Evolutionary conservation across 2,329 filamentous ascomycete species (phyloP), one percentile per base, ranked within the genome.

Genomic region (Mariannaea sp.): DNA sequence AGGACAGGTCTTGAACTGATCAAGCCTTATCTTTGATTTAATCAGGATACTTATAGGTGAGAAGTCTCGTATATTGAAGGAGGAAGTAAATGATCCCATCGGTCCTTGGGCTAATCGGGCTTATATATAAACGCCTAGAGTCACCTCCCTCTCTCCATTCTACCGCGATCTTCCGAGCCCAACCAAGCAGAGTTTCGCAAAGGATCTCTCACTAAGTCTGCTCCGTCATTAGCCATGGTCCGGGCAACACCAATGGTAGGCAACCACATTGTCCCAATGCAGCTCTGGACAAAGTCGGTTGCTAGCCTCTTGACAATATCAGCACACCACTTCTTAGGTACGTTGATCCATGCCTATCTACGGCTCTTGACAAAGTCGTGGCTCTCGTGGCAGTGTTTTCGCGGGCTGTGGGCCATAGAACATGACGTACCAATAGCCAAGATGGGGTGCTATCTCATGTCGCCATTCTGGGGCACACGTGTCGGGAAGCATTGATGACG

Each of bases 261-360:
- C 55, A 55, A 60, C 57, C 66, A 70, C 68, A 67, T 70, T 12
- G 29, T 52, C 3, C 55, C 33, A 30, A 44, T 62, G 64, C 56
- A 59, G 56, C 63, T 68, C 61, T 61, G 56, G 53, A 57, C 30
- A 32, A 39, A 38, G 43, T 29, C 48, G 32, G 52, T 40, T 35
- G 46, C 56, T 61, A 22, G 52, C 26, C 30, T 29, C 41, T 13
- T 27, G 47, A 14, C 39, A 50, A 19, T 14, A 40, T 39, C 17
- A 56, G 49, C 62, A 64, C 64, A 64, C 64, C 63, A 39, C 36
- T 61, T 47, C 42, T 41, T 45, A 40, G 39, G 42, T 36, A 45
- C 29, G 30, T 35, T 56, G 49, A 38, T 35, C 42, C 46, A 55
- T 55, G 36, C 38, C 33, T 38, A 46, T 55, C 17, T 32, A 40